phyloP scores from a whole-genome alignment of 257 asterid genomes.

The Nicotiana obtusifolia region DNA sequence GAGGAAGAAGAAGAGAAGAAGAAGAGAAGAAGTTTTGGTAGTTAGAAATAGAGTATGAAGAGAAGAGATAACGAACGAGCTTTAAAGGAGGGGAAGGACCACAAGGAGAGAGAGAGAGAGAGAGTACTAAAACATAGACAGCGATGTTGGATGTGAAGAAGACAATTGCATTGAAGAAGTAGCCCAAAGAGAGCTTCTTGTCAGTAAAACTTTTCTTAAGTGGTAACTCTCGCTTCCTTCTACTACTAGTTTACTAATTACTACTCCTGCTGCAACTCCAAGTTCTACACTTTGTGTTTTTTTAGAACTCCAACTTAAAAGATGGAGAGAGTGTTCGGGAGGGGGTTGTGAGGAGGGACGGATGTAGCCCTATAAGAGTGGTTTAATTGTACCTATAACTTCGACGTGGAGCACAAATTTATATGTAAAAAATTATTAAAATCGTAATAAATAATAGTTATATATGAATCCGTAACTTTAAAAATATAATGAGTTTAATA shows the following conservation, averaged over 20 bases:
- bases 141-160: constrained; percentile 32
- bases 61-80: constrained; percentile 11
- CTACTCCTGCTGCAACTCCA: background rate
- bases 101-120: constrained; percentile 17
- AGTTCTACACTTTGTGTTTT: background rate
- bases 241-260: too few relatives aligned
- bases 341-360: too few relatives aligned
- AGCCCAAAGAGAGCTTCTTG: constrained; percentile 8
- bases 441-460: too few relatives aligned
- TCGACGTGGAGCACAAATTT: too few relatives aligned
- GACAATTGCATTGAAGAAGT: constrained; percentile 35
- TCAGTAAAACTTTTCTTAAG: background rate
- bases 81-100: constrained; percentile 21
- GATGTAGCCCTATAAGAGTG: too few relatives aligned
- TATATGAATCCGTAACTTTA: too few relatives aligned
- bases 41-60: constrained; percentile 11
- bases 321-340: too few relatives aligned
- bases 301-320: too few relatives aligned
- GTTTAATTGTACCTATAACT: too few relatives aligned
- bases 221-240: background rate
- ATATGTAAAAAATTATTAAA: too few relatives aligned
- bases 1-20: background rate
- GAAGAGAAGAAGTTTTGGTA: background rate
- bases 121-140: constrained; percentile 12
- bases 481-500: too few relatives aligned